A percentile compares a stretch with the other conserved stretches of the same genome.
phyloP scores from a whole-genome alignment of 257 asterid species.

The Solanum tarapatanum region DNA sequence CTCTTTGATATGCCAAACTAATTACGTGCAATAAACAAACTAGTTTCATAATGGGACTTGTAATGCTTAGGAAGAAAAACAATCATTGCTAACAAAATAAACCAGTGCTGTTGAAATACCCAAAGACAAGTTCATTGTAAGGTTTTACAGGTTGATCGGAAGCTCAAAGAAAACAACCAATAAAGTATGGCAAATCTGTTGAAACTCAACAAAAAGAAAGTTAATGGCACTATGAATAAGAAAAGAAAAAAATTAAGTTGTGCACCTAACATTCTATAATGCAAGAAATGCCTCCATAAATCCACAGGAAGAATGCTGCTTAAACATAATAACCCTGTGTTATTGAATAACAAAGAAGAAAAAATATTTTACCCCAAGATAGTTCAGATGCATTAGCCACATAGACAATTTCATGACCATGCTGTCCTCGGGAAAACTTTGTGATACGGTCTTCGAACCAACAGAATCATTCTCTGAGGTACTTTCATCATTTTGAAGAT shows the following conservation, averaged over 20 bases:
- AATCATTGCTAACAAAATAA: neutral
- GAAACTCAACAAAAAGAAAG: neutral
- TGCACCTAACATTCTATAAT: neutral
- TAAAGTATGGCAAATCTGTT: neutral
- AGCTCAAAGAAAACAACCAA: neutral
- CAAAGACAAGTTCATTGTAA: neutral
- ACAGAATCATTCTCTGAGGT: constrained; percentile 25
- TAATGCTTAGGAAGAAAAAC: neutral
- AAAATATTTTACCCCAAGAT: constrained; percentile 39
- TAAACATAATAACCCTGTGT: neutral
- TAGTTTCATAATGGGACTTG: neutral
- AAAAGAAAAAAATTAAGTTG: neutral
- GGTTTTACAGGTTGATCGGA: neutral
- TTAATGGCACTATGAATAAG: neutral
- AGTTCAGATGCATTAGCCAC: constrained; percentile 67
- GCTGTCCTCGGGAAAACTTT: constrained; percentile 58
- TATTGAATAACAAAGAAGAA: neutral
- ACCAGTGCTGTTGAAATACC: neutral
- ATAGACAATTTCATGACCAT: constrained; percentile 62
- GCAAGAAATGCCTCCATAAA: neutral
- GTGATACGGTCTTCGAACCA: constrained; percentile 36
- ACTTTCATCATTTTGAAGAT: constrained; percentile 27
- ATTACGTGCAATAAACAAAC: neutral
- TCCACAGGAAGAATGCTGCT: neutral
- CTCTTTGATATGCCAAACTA: neutral